Conservation (phyloP, 1,284 basidiomycete genomes). For the Cutaneotrichosporon cavernicola region DNA sequence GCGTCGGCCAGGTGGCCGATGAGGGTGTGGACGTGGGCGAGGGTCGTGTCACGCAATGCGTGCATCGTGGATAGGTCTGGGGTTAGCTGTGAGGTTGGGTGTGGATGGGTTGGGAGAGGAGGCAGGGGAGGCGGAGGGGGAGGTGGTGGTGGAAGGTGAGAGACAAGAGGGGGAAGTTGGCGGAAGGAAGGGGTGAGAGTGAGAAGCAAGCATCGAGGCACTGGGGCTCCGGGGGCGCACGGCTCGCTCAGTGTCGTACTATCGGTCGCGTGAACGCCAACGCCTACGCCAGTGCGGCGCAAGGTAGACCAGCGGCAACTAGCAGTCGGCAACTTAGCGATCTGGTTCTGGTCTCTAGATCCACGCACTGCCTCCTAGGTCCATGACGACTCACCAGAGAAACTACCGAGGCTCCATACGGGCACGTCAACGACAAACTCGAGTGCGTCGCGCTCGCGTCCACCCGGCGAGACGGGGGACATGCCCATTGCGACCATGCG, state of each 20-base stretch:
- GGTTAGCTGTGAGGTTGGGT: not conserved
- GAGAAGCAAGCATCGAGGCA: not conserved
- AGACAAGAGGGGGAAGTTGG: not conserved
- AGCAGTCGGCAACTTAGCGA: not conserved
- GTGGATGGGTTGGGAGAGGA: not conserved
- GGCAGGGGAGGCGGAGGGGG: not conserved
- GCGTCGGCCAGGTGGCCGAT: constrained; percentile 40
- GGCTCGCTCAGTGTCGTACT: no score
- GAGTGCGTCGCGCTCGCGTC: constrained; percentile 32
- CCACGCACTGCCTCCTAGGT: no score
- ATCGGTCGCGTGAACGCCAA: no score
- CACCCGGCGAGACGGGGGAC: constrained; percentile 15
- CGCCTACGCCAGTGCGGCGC: no score
- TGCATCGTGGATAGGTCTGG: constrained; percentile 52
- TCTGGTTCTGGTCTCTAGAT: not conserved
- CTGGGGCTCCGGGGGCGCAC: not conserved
- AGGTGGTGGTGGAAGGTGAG: not conserved
- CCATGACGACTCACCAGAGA: constrained; percentile 42
- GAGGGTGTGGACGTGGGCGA: constrained; percentile 47
- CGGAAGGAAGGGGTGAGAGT: not conserved
- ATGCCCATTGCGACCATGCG: constrained; percentile 20
- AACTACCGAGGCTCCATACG: constrained; percentile 51
- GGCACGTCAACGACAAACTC: constrained; percentile 53
- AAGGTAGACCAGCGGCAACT: no score
- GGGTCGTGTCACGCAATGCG: constrained; percentile 49